Evolutionary conservation across 192 early-diverging fungal species (phyloP), one percentile per base, ranked within the genome.

Genomic region (Backusella tuberculispora): DNA sequence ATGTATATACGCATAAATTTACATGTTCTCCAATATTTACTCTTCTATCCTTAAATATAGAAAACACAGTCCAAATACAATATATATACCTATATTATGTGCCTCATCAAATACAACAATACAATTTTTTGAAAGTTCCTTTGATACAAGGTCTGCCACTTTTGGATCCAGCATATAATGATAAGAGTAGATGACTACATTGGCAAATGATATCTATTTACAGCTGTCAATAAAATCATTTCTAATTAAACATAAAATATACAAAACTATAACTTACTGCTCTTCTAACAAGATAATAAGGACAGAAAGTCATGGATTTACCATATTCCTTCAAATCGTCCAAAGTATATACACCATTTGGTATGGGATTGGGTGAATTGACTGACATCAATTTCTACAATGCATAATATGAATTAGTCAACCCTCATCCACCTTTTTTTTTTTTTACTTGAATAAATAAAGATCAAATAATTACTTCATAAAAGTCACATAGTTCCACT

Each of bases 101-200:
- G 98, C 98, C 80, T 99, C 98, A 83, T 99, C 98, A 85, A 99
- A 99, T 0, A 99, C 93, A n/a, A 99, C 93, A 65, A 99, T 99
- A 44, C 92, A 91, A 63, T 99, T 95, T 80, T 92, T 95, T 42
- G 94, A 92, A 65, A 99, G 74, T 78, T 99, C 97, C 81, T 93
- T 95, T 5, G 97, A 98, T 40, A 99, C 95, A 66, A 98, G 76
- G 46, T 99, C 97, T 6, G 98, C 98, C 2, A 99, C 97, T 83
- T 99, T 99, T 21, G 98, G 98, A 81, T 99, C 98, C n/a, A 99
- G 84, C 85, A 99, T 88, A 77, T 99, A 99, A 78, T 99, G 97
- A 78, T 98, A 99, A 73, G 93, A 95, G 85, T 98, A 99, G 45
- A 99, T 98, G 72, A 99, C 86, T 13, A 98, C 97, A 83, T 99